phyloP scores from a whole-genome alignment of 108 stramenopile genomes.

The Nitzschia inconspicua region DNA sequence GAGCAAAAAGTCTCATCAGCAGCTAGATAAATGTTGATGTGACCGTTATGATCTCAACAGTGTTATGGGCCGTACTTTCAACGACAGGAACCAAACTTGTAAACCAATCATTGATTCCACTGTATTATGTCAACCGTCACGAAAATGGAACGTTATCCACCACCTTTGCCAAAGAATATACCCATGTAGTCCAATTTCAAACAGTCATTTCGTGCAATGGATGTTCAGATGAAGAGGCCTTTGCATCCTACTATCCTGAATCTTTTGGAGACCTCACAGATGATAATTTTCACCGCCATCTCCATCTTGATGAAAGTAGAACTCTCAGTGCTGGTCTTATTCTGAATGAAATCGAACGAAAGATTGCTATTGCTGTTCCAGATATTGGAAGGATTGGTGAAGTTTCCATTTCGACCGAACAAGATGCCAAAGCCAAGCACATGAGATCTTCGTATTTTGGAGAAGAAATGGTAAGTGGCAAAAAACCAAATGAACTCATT shows the following conservation, averaged over 20 bases:
- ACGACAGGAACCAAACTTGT: too few species aligned
- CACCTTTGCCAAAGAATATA: slow-evolving; percentile 4
- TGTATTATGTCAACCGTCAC: neutral
- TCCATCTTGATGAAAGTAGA: neutral
- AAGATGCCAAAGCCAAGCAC: neutral
- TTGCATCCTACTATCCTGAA: slow-evolving; percentile 2
- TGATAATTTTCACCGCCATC: too few species aligned
- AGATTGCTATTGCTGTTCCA: neutral
- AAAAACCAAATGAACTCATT: too few species aligned
- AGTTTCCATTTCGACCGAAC: neutral
- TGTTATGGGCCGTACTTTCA: too few species aligned
- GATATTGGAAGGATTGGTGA: neutral
- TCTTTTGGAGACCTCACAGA: neutral
- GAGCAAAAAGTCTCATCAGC: too few species aligned
- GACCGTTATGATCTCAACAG: too few species aligned
- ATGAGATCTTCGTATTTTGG: too few species aligned
- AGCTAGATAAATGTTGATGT: too few species aligned
- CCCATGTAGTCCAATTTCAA: neutral
- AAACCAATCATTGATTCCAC: slow-evolving; percentile 1
- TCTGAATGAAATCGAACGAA: neutral
- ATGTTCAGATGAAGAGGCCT: neutral
- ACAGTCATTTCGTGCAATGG: slow-evolving; percentile 7
- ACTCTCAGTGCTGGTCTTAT: neutral
- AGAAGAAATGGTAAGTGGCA: too few species aligned
- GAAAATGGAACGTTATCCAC: slow-evolving; percentile 1